Evolutionary conservation across 306 rosid genomes (phyloP).

Genomic region (Cyclanthera cordifolia): DNA sequence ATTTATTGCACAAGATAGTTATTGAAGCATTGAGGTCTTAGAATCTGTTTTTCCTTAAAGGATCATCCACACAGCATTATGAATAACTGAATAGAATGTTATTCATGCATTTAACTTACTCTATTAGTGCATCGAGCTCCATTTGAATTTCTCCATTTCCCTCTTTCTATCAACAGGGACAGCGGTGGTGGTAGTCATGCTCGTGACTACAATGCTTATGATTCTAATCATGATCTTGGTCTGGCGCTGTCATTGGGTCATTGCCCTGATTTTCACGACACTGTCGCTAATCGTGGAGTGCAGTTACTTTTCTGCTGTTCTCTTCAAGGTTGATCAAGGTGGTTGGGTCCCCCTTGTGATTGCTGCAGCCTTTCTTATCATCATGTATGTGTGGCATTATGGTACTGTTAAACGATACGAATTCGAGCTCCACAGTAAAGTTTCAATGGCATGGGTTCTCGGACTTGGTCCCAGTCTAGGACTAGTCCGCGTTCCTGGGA

Average conservation of each 20-base stretch:
- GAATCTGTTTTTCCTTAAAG: background rate
- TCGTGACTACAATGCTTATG: constrained; percentile 83
- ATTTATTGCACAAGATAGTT: background rate
- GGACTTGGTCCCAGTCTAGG: constrained; percentile 97
- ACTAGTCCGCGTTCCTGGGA: constrained; percentile 90
- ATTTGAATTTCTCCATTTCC: background rate
- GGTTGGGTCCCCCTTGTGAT: constrained; percentile 96
- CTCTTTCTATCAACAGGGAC: constrained; percentile 51
- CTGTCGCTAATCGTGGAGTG: constrained; percentile 67
- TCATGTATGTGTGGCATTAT: constrained; percentile 91
- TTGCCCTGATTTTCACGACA: constrained; percentile 52
- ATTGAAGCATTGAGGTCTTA: background rate
- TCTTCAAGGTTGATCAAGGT: constrained; percentile 77
- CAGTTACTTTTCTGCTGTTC: constrained; percentile 74
- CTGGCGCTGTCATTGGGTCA: constrained; percentile 88
- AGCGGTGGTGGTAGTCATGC: constrained; percentile 77
- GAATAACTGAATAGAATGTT: background rate
- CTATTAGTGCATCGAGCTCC: background rate
- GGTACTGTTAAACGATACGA: constrained; percentile 71
- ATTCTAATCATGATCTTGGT: constrained; percentile 74
- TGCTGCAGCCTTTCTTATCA: constrained; percentile 55
- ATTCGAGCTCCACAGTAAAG: constrained; percentile 82
- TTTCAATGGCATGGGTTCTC: constrained; percentile 95
- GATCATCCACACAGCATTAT: background rate
- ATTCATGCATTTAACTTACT: background rate